Conservation (phyloP, 2,329 filamentous ascomycete species). For the Dactylellina drechsleri region DNA sequence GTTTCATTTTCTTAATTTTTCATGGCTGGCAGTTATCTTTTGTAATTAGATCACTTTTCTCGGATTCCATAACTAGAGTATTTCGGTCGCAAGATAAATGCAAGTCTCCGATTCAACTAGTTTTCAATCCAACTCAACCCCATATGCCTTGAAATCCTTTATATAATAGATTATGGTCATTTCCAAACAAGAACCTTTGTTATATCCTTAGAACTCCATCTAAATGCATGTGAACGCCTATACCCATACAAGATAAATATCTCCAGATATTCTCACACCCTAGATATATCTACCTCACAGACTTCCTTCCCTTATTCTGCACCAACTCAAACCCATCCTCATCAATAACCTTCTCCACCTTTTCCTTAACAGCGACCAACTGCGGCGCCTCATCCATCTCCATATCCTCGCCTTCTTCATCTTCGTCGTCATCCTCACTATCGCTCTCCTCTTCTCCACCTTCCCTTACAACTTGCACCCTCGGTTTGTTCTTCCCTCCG, state of each 20-base stretch:
- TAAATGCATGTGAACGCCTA: conserved; percentile 18
- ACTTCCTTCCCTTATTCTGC: conserved; percentile 55
- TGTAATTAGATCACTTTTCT: too few species aligned
- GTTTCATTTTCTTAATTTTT: too few species aligned
- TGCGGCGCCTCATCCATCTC: conserved; percentile 77
- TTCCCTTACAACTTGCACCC: conserved; percentile 67
- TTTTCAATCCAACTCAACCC: too few species aligned
- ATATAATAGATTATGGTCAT: not conserved
- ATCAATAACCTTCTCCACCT: conserved; percentile 76
- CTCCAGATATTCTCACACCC: not conserved
- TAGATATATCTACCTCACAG: conserved; percentile 2
- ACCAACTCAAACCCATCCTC: conserved; percentile 75
- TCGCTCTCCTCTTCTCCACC: conserved; percentile 65
- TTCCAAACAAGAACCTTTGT: not conserved
- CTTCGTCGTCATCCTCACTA: conserved; percentile 69
- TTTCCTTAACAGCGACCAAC: conserved; percentile 71
- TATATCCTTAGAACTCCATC: conserved; percentile 2
- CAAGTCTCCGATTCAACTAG: too few species aligned
- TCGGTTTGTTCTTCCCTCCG: conserved; percentile 63
- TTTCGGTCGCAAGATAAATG: too few species aligned
- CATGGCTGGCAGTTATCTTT: too few species aligned
- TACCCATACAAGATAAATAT: not conserved
- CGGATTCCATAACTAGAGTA: too few species aligned
- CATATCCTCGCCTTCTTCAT: conserved; percentile 68
- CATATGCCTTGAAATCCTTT: too few species aligned